Percentiles rank a stretch among this genome's conserved stretches.
phyloP scores from a whole-genome alignment of 257 asterid species.

The Nicotiana sylvestris region DNA sequence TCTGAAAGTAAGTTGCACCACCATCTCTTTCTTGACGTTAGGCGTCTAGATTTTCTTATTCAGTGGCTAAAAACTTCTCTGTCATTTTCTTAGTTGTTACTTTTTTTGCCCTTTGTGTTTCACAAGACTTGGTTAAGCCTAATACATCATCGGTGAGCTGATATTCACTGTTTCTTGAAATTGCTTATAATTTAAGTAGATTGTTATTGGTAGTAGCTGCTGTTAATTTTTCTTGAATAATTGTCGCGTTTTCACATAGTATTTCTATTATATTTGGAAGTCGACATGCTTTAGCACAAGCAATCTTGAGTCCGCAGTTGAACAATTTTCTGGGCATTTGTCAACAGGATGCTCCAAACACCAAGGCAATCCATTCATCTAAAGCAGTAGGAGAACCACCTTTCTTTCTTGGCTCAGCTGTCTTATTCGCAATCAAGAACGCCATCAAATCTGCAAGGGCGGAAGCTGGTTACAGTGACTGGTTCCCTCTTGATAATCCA shows the following conservation, averaged over 20 bases:
- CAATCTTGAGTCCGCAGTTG: background rate
- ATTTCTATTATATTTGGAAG: background rate
- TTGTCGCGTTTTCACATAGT: background rate
- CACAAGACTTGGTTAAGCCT: background rate
- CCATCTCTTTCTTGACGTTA: background rate
- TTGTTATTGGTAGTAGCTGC: background rate
- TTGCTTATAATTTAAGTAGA: background rate
- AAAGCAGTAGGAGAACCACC: constrained; percentile 99
- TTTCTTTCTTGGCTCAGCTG: constrained; percentile 77
- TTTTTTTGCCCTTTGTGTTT: background rate
- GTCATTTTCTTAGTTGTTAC: background rate
- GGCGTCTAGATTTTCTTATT: background rate
- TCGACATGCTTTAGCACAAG: background rate
- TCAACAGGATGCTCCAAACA: constrained; percentile 74
- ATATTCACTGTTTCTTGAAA: background rate
- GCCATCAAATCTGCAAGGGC: constrained; percentile 79
- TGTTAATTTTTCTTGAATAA: background rate
- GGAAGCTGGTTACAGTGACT: constrained; percentile 57
- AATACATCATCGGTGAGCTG: background rate
- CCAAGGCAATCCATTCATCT: constrained; percentile 82
- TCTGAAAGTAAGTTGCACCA: constrained; percentile 55
- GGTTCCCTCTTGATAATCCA: constrained; percentile 90
- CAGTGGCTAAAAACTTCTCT: background rate
- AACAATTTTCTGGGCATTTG: background rate
- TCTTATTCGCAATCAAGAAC: constrained; percentile 81